Conservation (phyloP, 805 yeast species). For the Ogataea allantospora region DNA sequence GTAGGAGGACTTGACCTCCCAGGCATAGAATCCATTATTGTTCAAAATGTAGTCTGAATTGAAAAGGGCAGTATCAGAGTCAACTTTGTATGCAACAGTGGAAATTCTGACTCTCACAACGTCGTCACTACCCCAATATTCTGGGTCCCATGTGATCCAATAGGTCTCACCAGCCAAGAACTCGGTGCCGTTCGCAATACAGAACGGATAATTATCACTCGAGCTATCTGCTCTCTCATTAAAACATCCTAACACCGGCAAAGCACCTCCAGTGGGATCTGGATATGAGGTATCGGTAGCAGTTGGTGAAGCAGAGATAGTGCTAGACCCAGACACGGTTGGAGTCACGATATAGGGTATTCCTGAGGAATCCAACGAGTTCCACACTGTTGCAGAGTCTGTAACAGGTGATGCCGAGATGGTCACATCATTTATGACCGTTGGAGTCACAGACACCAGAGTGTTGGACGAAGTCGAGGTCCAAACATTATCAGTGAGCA, state of each 20-base stretch:
- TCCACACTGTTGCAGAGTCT: constrained; percentile 40
- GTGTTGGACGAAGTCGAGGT: constrained; percentile 34
- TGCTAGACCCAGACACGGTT: constrained; percentile 34
- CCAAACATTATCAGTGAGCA: constrained; percentile 32
- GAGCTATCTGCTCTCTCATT: constrained; percentile 32
- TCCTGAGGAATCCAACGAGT: constrained; percentile 43
- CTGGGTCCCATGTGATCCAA: constrained; percentile 42
- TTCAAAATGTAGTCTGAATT: constrained; percentile 36
- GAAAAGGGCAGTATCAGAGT: constrained; percentile 33
- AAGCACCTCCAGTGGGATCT: constrained; percentile 37
- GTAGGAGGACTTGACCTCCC: constrained; percentile 33
- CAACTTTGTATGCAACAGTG: constrained; percentile 35
- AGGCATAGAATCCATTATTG: constrained; percentile 40
- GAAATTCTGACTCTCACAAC: constrained; percentile 36
- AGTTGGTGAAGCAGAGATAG: constrained; percentile 42
- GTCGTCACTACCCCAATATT: constrained; percentile 39
- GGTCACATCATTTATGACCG: constrained; percentile 57
- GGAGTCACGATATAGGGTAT: constrained; percentile 44
- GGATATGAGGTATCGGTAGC: constrained; percentile 37
- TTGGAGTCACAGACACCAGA: constrained; percentile 28
- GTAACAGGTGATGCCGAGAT: constrained; percentile 40
- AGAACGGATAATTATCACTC: constrained; percentile 35
- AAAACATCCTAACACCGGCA: constrained; percentile 45
- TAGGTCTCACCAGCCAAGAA: constrained; percentile 46
- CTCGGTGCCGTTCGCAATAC: constrained; percentile 43